These are phyloP conservation scores for Blastobotrys apis DNA, from an alignment of 1,139 yeast genomes.

Conservation along the genomic window DNA sequence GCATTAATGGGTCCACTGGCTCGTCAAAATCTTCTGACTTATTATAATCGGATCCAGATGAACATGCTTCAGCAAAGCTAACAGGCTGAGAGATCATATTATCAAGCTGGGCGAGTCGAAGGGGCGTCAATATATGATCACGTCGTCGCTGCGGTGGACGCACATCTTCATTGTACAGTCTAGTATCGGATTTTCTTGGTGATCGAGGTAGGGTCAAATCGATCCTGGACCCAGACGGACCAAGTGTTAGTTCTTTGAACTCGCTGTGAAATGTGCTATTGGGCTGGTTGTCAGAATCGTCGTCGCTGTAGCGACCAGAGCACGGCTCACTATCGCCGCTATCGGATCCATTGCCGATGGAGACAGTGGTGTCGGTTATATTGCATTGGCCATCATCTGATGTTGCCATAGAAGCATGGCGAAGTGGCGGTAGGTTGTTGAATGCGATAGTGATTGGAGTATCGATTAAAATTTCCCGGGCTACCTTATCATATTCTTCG, in stretches of 20 bases:
- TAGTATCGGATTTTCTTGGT: too few species aligned
- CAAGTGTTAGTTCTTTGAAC: too few species aligned
- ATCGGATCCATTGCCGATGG: not conserved
- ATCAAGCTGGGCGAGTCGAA: too few species aligned
- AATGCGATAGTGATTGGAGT: not conserved
- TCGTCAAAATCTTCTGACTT: not conserved
- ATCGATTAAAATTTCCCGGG: not conserved
- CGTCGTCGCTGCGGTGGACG: too few species aligned
- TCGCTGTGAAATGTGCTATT: too few species aligned
- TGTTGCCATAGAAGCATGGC: not conserved
- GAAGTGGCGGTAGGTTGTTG: not conserved
- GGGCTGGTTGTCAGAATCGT: too few species aligned
- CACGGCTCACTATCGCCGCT: not conserved
- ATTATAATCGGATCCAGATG: not conserved
- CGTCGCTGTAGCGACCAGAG: not conserved
- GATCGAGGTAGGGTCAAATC: too few species aligned
- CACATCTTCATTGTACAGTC: too few species aligned
- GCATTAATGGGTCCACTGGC: not conserved
- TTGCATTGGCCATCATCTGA: not conserved
- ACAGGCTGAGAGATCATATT: too few species aligned
- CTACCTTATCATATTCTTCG: not conserved
- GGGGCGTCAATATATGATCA: too few species aligned
- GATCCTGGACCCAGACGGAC: too few species aligned
- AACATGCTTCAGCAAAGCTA: too few species aligned
- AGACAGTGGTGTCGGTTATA: not conserved